Conservation (phyloP, 352 stramenopile species). For the Thraustochytrium sp. region DNA sequence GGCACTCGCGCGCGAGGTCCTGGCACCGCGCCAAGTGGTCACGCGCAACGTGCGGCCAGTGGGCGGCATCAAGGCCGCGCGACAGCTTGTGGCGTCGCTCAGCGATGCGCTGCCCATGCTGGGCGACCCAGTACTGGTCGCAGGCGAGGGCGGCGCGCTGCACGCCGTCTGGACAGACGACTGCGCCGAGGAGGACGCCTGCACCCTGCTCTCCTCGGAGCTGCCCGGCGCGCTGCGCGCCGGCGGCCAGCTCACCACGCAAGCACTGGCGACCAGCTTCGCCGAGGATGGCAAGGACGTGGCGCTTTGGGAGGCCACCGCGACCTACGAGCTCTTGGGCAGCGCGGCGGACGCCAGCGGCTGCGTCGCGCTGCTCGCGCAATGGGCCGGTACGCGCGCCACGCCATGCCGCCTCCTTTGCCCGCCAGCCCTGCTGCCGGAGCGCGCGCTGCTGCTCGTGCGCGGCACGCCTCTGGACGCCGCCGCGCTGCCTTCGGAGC, state of each 20-base stretch:
- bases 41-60: background rate
- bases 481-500: background rate
- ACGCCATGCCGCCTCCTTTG: background rate
- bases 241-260: background rate
- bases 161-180: background rate
- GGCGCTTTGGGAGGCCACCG: background rate
- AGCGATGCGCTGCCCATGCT: background rate
- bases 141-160: background rate
- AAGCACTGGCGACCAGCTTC: background rate
- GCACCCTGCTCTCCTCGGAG: background rate
- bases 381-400: background rate
- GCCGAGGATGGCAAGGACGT: constrained; percentile 1
- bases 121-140: background rate
- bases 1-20: background rate
- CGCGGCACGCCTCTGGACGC: background rate
- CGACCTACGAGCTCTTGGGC: background rate
- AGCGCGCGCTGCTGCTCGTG: background rate
- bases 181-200: background rate
- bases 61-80: background rate
- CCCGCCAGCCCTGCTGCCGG: background rate
- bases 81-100: background rate
- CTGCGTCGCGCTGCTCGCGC: background rate
- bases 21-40: background rate
- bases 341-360: background rate
- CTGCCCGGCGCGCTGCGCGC: background rate